Base-by-base conservation (phyloP, 352 stramenopile species). In the Phytophthora crassamura region DNA sequence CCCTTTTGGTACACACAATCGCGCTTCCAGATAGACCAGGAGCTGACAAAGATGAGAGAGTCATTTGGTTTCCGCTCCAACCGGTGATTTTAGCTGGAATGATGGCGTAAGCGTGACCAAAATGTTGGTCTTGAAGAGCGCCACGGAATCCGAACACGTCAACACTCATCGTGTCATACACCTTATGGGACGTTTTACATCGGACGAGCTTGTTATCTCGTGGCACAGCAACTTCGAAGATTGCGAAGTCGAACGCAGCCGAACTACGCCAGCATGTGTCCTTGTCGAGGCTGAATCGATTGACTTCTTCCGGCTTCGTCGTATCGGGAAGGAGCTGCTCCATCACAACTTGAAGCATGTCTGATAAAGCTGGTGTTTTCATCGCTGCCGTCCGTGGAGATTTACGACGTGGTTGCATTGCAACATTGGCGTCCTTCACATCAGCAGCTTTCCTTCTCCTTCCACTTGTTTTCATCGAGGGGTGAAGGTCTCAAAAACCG, bases 191-290 rank as follows among this genome's bases (percentile, higher is more conserved):
- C 35, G 9, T 61, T 45, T 36, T 49, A 56, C 59, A 67, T 61
- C 16, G 59, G 38, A 50, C 59, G 25, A 67, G 49, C 34, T 67
- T 25, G 43, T 59, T 52, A 33, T 67, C 25, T 68, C 10, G 47
- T 55, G 61, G 35, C 35, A 64, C 33, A 49, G 55, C 20, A 64
- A 78, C 41, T 73, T 78, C 20, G 50, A 78, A 78, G 60, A 78
- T 78, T 43, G 58, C 69, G 42, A 67, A 74, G 47, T 74, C 58
- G 52, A 70, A 70, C 16, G 11, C 33, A 34, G 47, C 39, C 42
- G 40, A 59, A 40, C 52, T 51, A 32, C 36, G 20, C 34, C 34
- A 57, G 42, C 52, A 59, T 7, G 51, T n/a, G 14, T 28, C 41
- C 7, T 16, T 32, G 38, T 59, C 30, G 41, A 52, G 40, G 39